A percentile compares a stretch with the other conserved stretches of the same genome.
Conservation (phyloP, 352 stramenopile species). For the Blastocystis sp. region DNA sequence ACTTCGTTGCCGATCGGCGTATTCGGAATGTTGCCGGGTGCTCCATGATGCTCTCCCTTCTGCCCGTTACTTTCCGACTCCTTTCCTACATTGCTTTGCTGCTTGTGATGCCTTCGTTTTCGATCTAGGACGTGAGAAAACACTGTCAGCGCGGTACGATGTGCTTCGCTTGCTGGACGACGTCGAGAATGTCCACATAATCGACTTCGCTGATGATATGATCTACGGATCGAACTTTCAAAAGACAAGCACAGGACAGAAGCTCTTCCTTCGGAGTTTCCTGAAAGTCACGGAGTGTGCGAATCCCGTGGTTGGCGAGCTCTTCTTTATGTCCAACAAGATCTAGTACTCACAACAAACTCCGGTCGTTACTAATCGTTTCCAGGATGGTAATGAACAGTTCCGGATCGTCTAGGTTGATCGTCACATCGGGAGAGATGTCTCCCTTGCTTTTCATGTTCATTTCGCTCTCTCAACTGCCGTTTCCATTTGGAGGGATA, state of each 20-base stretch:
- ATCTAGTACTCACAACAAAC: not conserved
- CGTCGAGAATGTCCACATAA: not conserved
- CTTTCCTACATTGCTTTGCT: not conserved
- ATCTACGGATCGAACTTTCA: not conserved
- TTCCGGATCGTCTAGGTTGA: not conserved
- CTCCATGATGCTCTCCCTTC: not conserved
- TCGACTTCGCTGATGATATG: not conserved
- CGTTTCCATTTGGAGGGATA: too few species aligned
- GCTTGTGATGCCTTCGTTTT: not conserved
- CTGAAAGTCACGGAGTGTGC: not conserved
- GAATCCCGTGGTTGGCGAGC: not conserved
- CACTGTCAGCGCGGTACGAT: not conserved
- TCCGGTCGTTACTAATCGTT: not conserved
- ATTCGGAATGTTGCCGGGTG: not conserved
- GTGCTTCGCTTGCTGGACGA: not conserved
- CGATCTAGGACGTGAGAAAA: not conserved
- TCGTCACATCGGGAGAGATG: not conserved
- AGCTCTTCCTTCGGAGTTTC: not conserved
- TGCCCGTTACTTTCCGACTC: not conserved
- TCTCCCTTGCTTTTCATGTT: too few species aligned
- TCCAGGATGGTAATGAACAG: not conserved
- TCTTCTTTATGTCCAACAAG: not conserved
- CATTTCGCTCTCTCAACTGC: too few species aligned
- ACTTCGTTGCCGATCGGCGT: not conserved
- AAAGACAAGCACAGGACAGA: not conserved